Conservation (phyloP, 2,329 filamentous ascomycete species). For the Spiromastix sp. region DNA sequence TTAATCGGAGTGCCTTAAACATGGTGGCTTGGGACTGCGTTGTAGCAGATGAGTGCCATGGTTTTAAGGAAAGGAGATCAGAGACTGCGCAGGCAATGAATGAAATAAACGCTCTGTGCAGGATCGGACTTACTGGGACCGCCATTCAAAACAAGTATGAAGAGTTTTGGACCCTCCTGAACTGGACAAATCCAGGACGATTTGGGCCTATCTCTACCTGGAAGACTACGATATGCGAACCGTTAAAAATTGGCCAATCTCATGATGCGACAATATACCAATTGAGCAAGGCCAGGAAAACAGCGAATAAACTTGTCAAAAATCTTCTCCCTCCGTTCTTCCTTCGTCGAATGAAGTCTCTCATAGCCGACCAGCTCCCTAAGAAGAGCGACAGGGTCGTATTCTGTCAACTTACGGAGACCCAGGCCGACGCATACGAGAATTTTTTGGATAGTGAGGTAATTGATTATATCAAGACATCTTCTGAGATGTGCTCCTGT, state of each 20-base stretch:
- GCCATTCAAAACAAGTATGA: conserved; percentile 98
- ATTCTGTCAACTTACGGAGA: conserved; percentile 80
- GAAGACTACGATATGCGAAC: conserved; percentile 66
- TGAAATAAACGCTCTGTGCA: conserved; percentile 78
- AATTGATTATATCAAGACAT: conserved; percentile 56
- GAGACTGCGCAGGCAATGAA: conserved; percentile 80
- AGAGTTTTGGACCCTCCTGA: conserved; percentile 88
- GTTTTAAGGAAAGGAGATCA: conserved; percentile 68
- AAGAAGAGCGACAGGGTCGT: conserved; percentile 92
- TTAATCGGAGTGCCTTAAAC: conserved; percentile 69
- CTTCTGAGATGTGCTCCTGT: conserved; percentile 60
- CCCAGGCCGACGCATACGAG: conserved; percentile 73
- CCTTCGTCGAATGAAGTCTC: conserved; percentile 78
- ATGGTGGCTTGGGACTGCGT: conserved; percentile 86
- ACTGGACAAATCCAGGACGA: conserved; percentile 85
- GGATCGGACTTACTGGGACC: conserved; percentile 87
- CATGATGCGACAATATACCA: conserved; percentile 81
- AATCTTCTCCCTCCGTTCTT: conserved; percentile 87
- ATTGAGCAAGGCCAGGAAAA: conserved; percentile 68
- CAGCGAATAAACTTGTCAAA: conserved; percentile 72
- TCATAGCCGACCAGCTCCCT: conserved; percentile 85
- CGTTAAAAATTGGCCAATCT: conserved; percentile 77
- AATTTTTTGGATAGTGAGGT: conserved; percentile 66
- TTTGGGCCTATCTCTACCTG: conserved; percentile 62
- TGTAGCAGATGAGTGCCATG: conserved; percentile 88